Conservation (phyloP, 176 grass and related monocot genomes). For the Chloris gayana region DNA sequence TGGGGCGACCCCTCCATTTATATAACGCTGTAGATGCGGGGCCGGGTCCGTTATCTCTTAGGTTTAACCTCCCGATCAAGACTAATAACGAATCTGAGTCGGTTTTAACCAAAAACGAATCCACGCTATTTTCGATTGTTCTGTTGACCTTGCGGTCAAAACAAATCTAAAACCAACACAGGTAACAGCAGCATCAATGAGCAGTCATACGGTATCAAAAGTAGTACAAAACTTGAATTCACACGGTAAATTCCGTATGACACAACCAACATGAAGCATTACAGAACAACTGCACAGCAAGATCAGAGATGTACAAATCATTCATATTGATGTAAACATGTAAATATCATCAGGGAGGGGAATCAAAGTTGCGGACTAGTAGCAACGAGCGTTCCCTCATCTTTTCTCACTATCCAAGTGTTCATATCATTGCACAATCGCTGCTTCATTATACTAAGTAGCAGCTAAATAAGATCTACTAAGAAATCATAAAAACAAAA, state of each 20-base stretch:
- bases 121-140: no score
- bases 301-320: slow-evolving; percentile 37
- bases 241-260: slow-evolving; percentile 30
- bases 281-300: slow-evolving; percentile 7
- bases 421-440: slow-evolving; percentile 27
- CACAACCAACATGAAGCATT: slow-evolving; percentile 24
- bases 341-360: slow-evolving; percentile 40
- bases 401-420: slow-evolving; percentile 27
- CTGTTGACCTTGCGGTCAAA: no score
- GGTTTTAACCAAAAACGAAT: no score
- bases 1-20: no score
- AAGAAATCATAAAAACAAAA: slow-evolving; percentile 51
- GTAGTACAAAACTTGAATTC: neutral
- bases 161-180: no score
- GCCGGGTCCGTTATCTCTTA: no score
- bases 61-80: no score
- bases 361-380: slow-evolving; percentile 37
- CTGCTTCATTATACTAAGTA: slow-evolving; percentile 36
- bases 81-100: no score
- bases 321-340: slow-evolving; percentile 33
- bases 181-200: no score
- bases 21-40: no score
- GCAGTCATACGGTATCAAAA: no score
- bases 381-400: slow-evolving; percentile 36
- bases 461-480: slow-evolving; percentile 41